A percentile compares a stretch with the other conserved stretches of the same genome.
These are phyloP conservation scores for Clitopilus passeckerianus DNA, from an alignment of 768 basidiomycete species.

Conservation along the genomic window DNA sequence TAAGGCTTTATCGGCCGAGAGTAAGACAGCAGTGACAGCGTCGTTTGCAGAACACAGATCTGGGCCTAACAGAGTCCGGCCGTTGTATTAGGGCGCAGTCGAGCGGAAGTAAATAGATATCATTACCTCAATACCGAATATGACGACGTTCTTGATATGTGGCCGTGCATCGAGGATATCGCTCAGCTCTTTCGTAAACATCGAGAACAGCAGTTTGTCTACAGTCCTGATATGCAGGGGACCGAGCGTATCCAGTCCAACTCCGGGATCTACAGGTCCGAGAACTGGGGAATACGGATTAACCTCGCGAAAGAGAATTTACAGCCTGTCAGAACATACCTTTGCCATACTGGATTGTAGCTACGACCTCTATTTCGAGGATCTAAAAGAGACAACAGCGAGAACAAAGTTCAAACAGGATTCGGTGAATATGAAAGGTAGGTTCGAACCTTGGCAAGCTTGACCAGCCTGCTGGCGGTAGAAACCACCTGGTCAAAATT, in stretches of 20 bases:
- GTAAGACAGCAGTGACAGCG: slow-evolving; percentile 54
- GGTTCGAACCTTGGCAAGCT: slow-evolving; percentile 55
- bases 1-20: slow-evolving; percentile 42
- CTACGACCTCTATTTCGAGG: slow-evolving; percentile 66
- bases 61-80: slow-evolving; percentile 55
- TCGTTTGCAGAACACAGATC: slow-evolving; percentile 84
- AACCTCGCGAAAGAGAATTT: not conserved
- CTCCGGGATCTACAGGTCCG: slow-evolving; percentile 59
- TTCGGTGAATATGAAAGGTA: no score
- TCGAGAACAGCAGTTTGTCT: slow-evolving; percentile 81
- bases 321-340: slow-evolving; percentile 40
- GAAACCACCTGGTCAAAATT: slow-evolving; percentile 67
- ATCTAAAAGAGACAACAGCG: slow-evolving; percentile 30
- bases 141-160: slow-evolving; percentile 52
- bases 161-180: slow-evolving; percentile 41
- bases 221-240: slow-evolving; percentile 52
- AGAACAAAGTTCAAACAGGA: no score
- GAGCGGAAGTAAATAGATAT: not conserved
- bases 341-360: slow-evolving; percentile 80
- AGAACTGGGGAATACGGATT: slow-evolving; percentile 38
- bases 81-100: not conserved
- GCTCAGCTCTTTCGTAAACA: slow-evolving; percentile 69
- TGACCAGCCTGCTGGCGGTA: slow-evolving; percentile 74
- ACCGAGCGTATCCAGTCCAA: slow-evolving; percentile 50
- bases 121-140: slow-evolving; percentile 86